Conservation (phyloP, 1,284 basidiomycete genomes). For the Ustilago tritici region DNA sequence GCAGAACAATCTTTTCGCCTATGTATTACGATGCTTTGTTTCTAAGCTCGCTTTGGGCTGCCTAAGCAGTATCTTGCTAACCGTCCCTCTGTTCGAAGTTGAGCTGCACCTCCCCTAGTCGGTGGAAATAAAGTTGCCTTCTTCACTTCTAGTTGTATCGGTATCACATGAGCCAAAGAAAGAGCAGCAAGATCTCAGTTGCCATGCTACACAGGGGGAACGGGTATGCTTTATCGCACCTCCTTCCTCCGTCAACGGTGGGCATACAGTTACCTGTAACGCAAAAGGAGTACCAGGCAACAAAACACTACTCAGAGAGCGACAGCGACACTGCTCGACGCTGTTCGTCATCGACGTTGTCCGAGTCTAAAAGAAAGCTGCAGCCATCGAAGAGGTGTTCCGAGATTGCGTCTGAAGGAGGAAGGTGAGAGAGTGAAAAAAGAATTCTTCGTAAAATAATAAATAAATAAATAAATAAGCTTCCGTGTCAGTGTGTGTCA, state of each 20-base stretch:
- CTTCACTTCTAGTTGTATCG: neutral
- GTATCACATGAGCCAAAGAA: too few species aligned
- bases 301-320: too few species aligned
- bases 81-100: neutral
- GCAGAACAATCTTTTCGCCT: slow-evolving; percentile 5
- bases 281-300: too few species aligned
- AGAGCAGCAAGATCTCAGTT: neutral
- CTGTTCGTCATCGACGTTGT: neutral
- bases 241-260: neutral
- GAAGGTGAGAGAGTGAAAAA: neutral
- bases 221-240: neutral
- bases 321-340: too few species aligned
- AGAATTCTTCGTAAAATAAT: neutral
- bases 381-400: neutral
- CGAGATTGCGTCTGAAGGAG: neutral
- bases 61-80: neutral
- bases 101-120: neutral
- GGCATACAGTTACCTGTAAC: too few species aligned
- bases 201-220: slow-evolving; percentile 6
- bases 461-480: neutral
- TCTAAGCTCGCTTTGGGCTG: neutral
- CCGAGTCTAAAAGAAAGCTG: neutral
- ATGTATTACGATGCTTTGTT: neutral
- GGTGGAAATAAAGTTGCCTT: neutral
- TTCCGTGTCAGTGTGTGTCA: slow-evolving; percentile 6